Base-by-base conservation (phyloP, 1,284 basidiomycete genomes). In the Ustilago shanxiensis region DNA sequence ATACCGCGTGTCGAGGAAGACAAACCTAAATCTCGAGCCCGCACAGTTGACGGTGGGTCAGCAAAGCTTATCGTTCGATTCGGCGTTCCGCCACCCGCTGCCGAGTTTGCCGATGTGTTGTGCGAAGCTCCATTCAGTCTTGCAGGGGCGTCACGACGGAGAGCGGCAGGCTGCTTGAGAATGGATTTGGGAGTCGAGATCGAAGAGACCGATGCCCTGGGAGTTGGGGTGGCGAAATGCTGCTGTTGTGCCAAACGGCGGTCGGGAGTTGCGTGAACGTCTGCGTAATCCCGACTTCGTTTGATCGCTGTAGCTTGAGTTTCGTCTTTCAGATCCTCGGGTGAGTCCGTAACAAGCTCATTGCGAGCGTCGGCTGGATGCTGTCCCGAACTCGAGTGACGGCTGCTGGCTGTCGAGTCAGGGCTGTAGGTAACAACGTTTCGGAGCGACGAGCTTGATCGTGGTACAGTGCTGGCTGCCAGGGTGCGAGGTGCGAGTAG, bases 51-150 rank as follows among this genome's bases (percentile, higher is more conserved):
- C 16, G 73, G 67, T 53, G 68, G 68, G 64, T 76, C 73, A 16
- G 60, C 73, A 56, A 76, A 76, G 65, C 73, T 76, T 37, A 76
- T 76, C 9, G 73, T 76, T 53, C 73, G 60, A 59, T 71, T 76
- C 16, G 73, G 73, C 29, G 73, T 76, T 54, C 67, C 67, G n/a
- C 41, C 57, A 14, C 56, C 63, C 7, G 44, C 66, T 13, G 47
- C 60, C 37, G 64, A 63, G 33, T 51, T 60, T 22, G 45, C 47
- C 39, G 64, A 67, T 10, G 37, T 52, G 57, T 53, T 72, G 47
- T 62, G 59, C 31, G 64, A 59, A 24, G 37, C 69, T 7, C 59
- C 63, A 14, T 63, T 52, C 29, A 57, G 44, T 22, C 53, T 54
- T n/a, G 10, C 62, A 0, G 57, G 39, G 2, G 31, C 51, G 20